Base-by-base conservation (phyloP, 2,329 filamentous ascomycete genomes). In the Fusarium siculi region DNA sequence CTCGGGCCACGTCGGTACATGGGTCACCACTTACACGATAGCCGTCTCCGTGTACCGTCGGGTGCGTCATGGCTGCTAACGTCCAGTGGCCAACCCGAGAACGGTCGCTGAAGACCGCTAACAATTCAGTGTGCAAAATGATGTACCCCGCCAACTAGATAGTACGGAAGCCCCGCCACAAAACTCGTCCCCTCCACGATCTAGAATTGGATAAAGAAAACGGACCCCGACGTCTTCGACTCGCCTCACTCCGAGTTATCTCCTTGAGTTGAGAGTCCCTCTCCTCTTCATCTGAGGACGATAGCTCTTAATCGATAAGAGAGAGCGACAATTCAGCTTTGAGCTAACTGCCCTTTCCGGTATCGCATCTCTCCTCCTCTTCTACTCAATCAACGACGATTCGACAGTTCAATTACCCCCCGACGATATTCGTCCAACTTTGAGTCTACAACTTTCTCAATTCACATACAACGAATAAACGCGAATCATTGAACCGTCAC, bases 1-100 rank as follows among this genome's bases (percentile, higher is more conserved):
- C 76, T 78, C 72, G 58, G 72, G 47, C 72, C 75, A 77, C 56
- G 42, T 56, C 55, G 74, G 68, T 75, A 77, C 76, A 70, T 77
- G 52, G 23, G 25, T 32, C 30, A 43, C 52, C 47, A 72, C 71
- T 66, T 74, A 68, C 72, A 77, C 58, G 58, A 66, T 63, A 71
- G 59, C 58, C 39, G 46, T 44, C 21, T 34, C 18, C 40, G 68
- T 66, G 73, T 77, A 76, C 66, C 68, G 58, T 68, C 32, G 61
- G 42, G 54, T 71, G 72, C 74, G 68, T 72, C 74, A 75, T 70
- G 50, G 63, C 73, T 63, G 52, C 53, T 73, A 61, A 54, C 34
- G 46, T 52, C 42, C 39, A 50, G 61, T 44, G 39, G 23, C 50
- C 61, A 47, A 30, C 57, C 68, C 72, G 67, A 78, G 65, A 73